Conservation (phyloP, 768 basidiomycete species). For the Boletus barrowsii region DNA sequence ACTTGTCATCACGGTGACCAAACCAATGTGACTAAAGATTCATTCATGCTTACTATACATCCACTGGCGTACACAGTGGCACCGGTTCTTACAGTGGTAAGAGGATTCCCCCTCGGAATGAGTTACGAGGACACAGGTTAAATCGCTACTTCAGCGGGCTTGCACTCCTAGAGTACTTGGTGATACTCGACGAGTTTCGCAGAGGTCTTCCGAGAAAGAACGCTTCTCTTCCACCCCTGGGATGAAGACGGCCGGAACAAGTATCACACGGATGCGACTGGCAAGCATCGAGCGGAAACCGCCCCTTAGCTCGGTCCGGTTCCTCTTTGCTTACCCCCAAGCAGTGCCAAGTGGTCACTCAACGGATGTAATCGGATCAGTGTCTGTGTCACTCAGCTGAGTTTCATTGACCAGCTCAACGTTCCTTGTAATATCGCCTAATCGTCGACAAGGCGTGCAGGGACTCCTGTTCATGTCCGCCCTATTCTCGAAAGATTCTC, state of each 20-base stretch:
- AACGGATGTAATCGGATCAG: constrained; percentile 18
- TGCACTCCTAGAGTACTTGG: neutral
- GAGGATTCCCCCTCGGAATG: neutral
- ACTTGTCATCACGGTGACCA: neutral
- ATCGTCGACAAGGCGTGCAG: constrained; percentile 16
- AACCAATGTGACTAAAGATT: neutral
- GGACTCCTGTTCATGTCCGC: constrained; percentile 29
- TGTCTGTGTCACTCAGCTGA: constrained; percentile 3
- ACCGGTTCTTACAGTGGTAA: neutral
- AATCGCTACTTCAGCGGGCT: constrained; percentile 1
- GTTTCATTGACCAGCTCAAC: constrained; percentile 8
- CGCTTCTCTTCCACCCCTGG: constrained; percentile 1
- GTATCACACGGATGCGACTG: neutral
- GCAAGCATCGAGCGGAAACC: constrained; percentile 3
- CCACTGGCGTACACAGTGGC: neutral
- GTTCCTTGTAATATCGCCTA: constrained; percentile 28
- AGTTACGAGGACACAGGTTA: neutral
- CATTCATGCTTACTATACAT: neutral
- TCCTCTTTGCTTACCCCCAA: constrained; percentile 1
- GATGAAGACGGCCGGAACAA: constrained; percentile 15
- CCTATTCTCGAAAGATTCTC: constrained; percentile 19
- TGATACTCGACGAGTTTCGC: constrained; percentile 2
- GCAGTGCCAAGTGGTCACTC: neutral
- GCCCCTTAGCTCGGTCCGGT: neutral
- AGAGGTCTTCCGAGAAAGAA: constrained; percentile 7